These are phyloP conservation scores for Globisporangium iwayamae DNA, from an alignment of 352 stramenopile genomes.

Conservation along the genomic window DNA sequence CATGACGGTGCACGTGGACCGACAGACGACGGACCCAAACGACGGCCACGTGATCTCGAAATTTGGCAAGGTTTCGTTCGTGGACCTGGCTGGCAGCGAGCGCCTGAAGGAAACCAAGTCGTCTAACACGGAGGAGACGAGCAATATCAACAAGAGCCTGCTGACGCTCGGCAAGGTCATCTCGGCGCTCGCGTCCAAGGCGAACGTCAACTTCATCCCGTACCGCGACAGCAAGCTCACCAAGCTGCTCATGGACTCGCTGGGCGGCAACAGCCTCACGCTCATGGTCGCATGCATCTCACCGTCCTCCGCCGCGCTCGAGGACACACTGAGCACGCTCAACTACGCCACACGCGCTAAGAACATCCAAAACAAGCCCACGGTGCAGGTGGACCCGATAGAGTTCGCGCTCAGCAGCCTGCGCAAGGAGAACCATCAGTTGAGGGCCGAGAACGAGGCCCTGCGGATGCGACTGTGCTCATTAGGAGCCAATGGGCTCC, in stretches of 20 bases:
- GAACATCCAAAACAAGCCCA: conserved; percentile 84
- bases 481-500: conserved; percentile 10
- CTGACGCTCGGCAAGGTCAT: conserved; percentile 85
- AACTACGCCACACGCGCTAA: conserved; percentile 82
- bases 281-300: conserved; percentile 86
- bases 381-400: conserved; percentile 61
- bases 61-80: conserved; percentile 78
- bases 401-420: conserved; percentile 57
- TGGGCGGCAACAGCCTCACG: conserved; percentile 76
- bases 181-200: conserved; percentile 56
- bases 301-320: conserved; percentile 43
- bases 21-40: conserved; percentile 39
- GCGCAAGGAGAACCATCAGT: conserved; percentile 57
- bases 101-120: conserved; percentile 72
- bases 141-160: conserved; percentile 84
- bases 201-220: conserved; percentile 53
- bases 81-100: conserved; percentile 75
- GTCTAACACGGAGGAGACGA: conserved; percentile 68
- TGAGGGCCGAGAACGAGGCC: conserved; percentile 55
- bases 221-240: conserved; percentile 87
- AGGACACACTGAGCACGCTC: conserved; percentile 84
- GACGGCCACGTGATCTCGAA: conserved; percentile 48
- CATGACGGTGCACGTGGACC: conserved; percentile 71
- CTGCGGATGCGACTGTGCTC: conserved; percentile 49
- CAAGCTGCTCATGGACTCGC: conserved; percentile 82